Base-by-base conservation (phyloP, 495 filamentous ascomycete species). In the Lasiosphaeria hispida region DNA sequence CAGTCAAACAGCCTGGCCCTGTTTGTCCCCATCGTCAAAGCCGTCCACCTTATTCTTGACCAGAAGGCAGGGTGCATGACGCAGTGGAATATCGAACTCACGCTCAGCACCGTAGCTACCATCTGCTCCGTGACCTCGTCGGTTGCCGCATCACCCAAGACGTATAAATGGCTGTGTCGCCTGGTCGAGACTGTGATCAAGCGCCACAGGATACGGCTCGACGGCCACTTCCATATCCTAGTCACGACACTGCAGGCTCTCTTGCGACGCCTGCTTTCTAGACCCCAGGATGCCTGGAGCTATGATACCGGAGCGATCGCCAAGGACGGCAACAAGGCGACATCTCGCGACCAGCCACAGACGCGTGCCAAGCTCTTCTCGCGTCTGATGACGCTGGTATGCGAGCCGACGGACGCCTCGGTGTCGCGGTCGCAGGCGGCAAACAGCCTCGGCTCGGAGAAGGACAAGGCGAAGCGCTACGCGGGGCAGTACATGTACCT, bases 401-500 rank as follows among this genome's bases (percentile, higher is more conserved):
- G 88, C 69, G 87, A 92, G 53, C 92, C 92, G 11, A 88, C 85
- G 11, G 82, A 83, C 13, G 91, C 86, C 0, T 87, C 87, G 4
- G 86, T 91, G 1, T 75, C 85, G 5, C 75, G 80, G 11, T 69
- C 76, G n/a, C 57, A 66, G 23, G 53, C 40, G 4, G 41, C 3
- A 1, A 17, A 35, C 15, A 15, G 33, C 14, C 79, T 96, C 13
- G 87, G 84, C 49, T 90, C 92, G 55, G 85, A 89, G 55, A 87
- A 86, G 7, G 88, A 89, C 61, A 86, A 83, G 52, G 89, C 89
- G 30, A 87, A 87, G 67, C 81, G 84, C 7, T 87, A 86, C 61
- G 89, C 88, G 0, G 88, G 89, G 0, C 84, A 88, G 69, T 83
- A 89, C 72, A 79, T 94, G 67, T 86, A 85, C 65, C 83, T 85